These are phyloP conservation scores for Adansonia gregorii DNA, from an alignment of 441 rosid species.

Conservation along the genomic window DNA sequence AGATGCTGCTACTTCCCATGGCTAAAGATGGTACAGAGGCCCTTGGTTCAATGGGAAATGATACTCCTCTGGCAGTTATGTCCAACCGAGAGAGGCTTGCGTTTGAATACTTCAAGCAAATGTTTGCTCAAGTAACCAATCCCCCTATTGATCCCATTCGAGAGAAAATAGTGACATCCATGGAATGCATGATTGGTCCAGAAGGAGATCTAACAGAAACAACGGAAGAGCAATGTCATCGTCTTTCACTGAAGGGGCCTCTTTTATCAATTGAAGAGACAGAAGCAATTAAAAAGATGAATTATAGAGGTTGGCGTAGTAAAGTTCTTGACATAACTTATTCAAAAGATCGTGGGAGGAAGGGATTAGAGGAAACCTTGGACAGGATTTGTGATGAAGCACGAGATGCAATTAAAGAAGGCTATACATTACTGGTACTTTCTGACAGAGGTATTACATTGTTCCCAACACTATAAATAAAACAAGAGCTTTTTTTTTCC, in stretches of 20 bases:
- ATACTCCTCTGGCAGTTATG: conserved; percentile 98
- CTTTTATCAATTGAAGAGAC: conserved; percentile 85
- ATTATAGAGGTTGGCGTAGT: conserved; percentile 89
- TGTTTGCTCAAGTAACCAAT: conserved; percentile 99
- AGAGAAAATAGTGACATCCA: conserved; percentile 99
- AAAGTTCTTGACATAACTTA: conserved; percentile 95
- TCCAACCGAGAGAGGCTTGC: conserved; percentile 88
- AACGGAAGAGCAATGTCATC: conserved; percentile 96
- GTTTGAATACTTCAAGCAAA: conserved; percentile 98
- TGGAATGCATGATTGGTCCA: conserved; percentile 99
- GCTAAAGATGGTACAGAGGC: conserved; percentile 98
- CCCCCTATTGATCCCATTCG: conserved; percentile 99
- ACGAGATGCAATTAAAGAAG: conserved; percentile 81
- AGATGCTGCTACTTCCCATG: conserved; percentile 99
- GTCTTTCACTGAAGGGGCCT: conserved; percentile 92
- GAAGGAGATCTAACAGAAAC: conserved; percentile 99
- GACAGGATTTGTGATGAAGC: conserved; percentile 95
- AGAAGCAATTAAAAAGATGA: conserved; percentile 92
- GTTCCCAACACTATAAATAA: neutral
- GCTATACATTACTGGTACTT: conserved; percentile 88
- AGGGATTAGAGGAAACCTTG: conserved; percentile 92
- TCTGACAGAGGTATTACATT: conserved; percentile 90
- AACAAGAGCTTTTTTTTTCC: neutral
- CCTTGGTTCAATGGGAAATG: conserved; percentile 99
- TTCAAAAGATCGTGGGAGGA: conserved; percentile 72